phyloP scores from a whole-genome alignment of 2,329 filamentous ascomycete species.

The Talaromyces sp. region DNA sequence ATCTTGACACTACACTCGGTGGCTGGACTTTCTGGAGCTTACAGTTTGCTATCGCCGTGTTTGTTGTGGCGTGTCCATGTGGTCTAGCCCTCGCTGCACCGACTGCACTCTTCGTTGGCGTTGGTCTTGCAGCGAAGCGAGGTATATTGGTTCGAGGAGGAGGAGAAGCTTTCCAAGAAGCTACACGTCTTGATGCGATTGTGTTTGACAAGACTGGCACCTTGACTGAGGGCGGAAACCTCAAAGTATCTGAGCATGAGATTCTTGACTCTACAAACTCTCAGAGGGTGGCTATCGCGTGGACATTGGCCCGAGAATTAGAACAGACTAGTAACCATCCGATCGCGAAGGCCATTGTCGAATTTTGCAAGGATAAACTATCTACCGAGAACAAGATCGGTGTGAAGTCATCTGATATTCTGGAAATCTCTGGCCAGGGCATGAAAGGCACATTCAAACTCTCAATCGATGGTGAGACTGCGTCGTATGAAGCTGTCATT shows the following conservation, averaged over 20 bases:
- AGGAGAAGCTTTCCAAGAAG: conserved; percentile 81
- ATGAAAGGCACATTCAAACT: conserved; percentile 52
- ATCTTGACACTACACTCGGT: conserved; percentile 48
- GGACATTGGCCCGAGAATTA: conserved; percentile 49
- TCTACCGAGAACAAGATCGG: conserved; percentile 15
- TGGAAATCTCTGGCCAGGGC: conserved; percentile 57
- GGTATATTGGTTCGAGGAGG: conserved; percentile 82
- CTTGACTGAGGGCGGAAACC: conserved; percentile 64
- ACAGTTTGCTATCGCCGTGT: conserved; percentile 74
- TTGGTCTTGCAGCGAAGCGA: conserved; percentile 72
- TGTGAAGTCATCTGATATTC: conserved; percentile 39
- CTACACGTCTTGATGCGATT: conserved; percentile 71
- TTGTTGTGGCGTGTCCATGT: conserved; percentile 82
- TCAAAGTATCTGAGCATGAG: conserved; percentile 54
- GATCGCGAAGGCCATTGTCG: conserved; percentile 54
- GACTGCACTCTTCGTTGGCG: conserved; percentile 80
- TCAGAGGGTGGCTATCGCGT: conserved; percentile 37
- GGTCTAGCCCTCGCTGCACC: conserved; percentile 81
- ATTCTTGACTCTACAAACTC: conserved; percentile 33
- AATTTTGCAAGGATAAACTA: conserved; percentile 43
- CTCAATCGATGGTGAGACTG: conserved; percentile 21
- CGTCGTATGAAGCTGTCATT: conserved; percentile 49
- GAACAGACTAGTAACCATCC: conserved; percentile 61
- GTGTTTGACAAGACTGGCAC: conserved; percentile 91
- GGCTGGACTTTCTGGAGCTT: conserved; percentile 54